phyloP scores from a whole-genome alignment of 2,329 filamentous ascomycete species.

The Diaporthe batatas region DNA sequence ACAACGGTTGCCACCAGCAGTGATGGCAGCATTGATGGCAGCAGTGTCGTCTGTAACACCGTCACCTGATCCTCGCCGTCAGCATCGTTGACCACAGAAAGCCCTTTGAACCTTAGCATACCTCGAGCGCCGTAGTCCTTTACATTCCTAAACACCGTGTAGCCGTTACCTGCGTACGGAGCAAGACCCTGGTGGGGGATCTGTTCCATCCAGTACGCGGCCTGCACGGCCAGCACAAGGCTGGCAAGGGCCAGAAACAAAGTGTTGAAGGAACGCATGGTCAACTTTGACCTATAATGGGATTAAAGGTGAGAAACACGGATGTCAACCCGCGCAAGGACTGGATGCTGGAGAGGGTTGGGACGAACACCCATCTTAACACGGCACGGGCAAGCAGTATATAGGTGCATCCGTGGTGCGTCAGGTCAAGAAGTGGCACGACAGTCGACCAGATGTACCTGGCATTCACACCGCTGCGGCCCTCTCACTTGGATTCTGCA shows the following conservation, averaged over 20 bases:
- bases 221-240: slow-evolving; percentile 47
- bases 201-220: slow-evolving; percentile 50
- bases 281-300: slow-evolving; percentile 25
- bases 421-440: neutral
- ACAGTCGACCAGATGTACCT: slow-evolving; percentile 16
- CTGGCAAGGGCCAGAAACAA: slow-evolving; percentile 49
- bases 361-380: slow-evolving; percentile 36
- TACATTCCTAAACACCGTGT: slow-evolving; percentile 63
- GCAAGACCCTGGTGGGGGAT: slow-evolving; percentile 58
- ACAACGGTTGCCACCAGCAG: slow-evolving; percentile 55
- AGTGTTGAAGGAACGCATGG: slow-evolving; percentile 48
- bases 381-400: slow-evolving; percentile 34
- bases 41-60: slow-evolving; percentile 61
- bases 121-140: slow-evolving; percentile 61
- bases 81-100: slow-evolving; percentile 2
- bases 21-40: slow-evolving; percentile 61
- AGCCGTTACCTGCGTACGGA: slow-evolving; percentile 56
- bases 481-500: slow-evolving; percentile 15
- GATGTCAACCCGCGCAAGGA: slow-evolving; percentile 9
- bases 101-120: neutral
- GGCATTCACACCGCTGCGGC: slow-evolving; percentile 30
- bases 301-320: slow-evolving; percentile 30
- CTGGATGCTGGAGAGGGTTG: slow-evolving; percentile 18
- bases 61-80: slow-evolving; percentile 51
- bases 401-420: slow-evolving; percentile 21